phyloP scores from a whole-genome alignment of 2,329 filamentous ascomycete genomes.

The Zymoseptoria pseudotritici region DNA sequence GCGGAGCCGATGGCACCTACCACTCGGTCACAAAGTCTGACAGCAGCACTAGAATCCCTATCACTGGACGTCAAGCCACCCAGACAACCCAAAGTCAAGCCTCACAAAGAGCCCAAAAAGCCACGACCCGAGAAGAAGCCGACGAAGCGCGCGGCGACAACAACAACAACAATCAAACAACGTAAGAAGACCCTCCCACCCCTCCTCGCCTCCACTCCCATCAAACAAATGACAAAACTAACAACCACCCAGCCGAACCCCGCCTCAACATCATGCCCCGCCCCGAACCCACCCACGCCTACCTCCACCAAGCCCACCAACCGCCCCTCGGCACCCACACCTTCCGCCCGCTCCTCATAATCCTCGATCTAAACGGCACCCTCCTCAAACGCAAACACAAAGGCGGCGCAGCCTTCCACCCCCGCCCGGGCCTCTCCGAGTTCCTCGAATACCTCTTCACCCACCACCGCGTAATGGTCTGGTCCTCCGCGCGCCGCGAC shows the following conservation, averaged over 20 bases:
- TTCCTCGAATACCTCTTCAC: constrained; percentile 71
- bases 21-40: too few relatives aligned
- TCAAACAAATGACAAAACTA: too few relatives aligned
- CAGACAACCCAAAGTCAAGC: not conserved
- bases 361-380: constrained; percentile 91
- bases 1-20: too few relatives aligned
- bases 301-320: constrained; percentile 13
- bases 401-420: constrained; percentile 27
- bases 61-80: too few relatives aligned
- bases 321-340: constrained; percentile 3
- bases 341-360: constrained; percentile 56
- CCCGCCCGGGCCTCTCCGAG: constrained; percentile 57
- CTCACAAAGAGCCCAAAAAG: not conserved
- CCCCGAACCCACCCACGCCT: constrained; percentile 18
- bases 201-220: too few relatives aligned
- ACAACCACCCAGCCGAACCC: not conserved
- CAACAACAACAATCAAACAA: too few relatives aligned
- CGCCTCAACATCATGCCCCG: constrained; percentile 11
- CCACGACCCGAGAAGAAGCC: not conserved
- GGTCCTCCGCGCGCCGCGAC: constrained; percentile 72
- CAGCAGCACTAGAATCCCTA: too few relatives aligned
- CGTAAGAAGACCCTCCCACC: too few relatives aligned
- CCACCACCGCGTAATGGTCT: constrained; percentile 75
- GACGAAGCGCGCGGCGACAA: too few relatives aligned
- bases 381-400: constrained; percentile 63